Evolutionary conservation across 495 filamentous ascomycete genomes (phyloP).

Genomic region (Neurospora hispaniola): DNA sequence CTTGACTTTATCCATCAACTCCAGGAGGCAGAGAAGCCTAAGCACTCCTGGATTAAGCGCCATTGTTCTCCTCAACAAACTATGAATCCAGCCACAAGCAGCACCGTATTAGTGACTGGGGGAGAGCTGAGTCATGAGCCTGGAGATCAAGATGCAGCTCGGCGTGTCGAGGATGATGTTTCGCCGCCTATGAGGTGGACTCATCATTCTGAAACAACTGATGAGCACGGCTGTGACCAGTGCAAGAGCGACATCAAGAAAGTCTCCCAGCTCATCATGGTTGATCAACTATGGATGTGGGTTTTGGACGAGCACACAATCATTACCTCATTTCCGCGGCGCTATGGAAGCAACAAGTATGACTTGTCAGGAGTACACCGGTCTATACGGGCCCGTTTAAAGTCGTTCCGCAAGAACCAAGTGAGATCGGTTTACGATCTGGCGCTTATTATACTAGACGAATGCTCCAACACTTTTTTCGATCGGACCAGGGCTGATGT

Average conservation of each 20-base stretch:
- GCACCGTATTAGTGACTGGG: fast-evolving
- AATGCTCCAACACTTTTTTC: conserved; percentile 53
- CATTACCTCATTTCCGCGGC: conserved; percentile 56
- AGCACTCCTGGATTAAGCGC: background rate
- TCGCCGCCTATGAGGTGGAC: conserved; percentile 7
- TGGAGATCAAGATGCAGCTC: background rate
- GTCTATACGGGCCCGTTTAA: conserved; percentile 34
- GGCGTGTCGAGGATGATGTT: background rate
- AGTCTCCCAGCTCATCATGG: conserved; percentile 59
- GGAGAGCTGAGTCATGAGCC: background rate
- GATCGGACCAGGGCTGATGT: conserved; percentile 44
- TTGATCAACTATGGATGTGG: conserved; percentile 71
- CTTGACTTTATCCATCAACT: conserved; percentile 1
- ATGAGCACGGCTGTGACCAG: conserved; percentile 11
- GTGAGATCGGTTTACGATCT: conserved; percentile 59
- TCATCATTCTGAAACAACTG: conserved; percentile 4
- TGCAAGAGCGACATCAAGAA: conserved; percentile 28
- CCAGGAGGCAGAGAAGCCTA: conserved; percentile 9
- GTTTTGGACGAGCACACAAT: conserved; percentile 53
- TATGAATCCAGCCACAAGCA: background rate
- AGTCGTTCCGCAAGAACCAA: conserved; percentile 35
- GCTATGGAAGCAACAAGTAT: conserved; percentile 57
- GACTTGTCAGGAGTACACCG: conserved; percentile 55
- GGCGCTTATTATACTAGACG: conserved; percentile 52
- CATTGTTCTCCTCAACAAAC: background rate